A percentile compares a stretch with the other conserved stretches of the same genome.
Conservation (phyloP, 2,329 filamentous ascomycete genomes). For the Arthrinium phaeospermum region DNA sequence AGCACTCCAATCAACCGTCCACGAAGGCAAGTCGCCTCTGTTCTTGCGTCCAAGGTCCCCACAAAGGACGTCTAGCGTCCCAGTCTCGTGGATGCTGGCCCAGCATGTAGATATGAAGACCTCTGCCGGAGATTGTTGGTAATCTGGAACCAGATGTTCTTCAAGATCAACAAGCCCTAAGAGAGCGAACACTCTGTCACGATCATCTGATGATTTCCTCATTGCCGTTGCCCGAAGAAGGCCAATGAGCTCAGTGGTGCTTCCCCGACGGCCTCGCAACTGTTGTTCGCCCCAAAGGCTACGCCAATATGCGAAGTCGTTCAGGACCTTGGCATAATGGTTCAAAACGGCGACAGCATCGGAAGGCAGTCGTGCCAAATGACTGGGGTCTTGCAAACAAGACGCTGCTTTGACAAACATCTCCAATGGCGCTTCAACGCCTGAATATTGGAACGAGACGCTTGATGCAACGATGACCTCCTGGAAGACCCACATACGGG, state of each 20-base stretch:
- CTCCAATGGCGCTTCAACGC: neutral
- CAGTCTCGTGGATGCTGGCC: neutral
- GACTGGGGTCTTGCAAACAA: neutral
- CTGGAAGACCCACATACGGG: slow-evolving; percentile 16
- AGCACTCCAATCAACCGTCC: slow-evolving; percentile 14
- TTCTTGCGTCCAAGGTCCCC: slow-evolving; percentile 3
- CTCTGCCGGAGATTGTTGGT: neutral
- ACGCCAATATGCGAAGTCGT: neutral
- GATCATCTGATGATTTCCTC: slow-evolving; percentile 13
- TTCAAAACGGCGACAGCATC: neutral
- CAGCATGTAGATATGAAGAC: neutral
- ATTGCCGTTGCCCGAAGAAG: neutral
- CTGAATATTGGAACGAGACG: neutral
- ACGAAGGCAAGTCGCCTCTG: slow-evolving; percentile 14
- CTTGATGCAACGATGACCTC: neutral
- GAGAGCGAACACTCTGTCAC: slow-evolving; percentile 13
- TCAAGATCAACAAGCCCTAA: neutral
- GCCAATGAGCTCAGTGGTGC: neutral
- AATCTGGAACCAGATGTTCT: neutral
- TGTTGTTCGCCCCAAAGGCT: neutral
- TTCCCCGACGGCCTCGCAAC: too few relatives aligned
- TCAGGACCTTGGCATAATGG: neutral
- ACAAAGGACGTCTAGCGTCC: neutral
- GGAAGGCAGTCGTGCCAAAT: neutral
- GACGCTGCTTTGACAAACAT: neutral